Evolutionary conservation across 2,329 filamentous ascomycete species (phyloP), one percentile per base, ranked within the genome.

Genomic region (Fusarium armeniacum): DNA sequence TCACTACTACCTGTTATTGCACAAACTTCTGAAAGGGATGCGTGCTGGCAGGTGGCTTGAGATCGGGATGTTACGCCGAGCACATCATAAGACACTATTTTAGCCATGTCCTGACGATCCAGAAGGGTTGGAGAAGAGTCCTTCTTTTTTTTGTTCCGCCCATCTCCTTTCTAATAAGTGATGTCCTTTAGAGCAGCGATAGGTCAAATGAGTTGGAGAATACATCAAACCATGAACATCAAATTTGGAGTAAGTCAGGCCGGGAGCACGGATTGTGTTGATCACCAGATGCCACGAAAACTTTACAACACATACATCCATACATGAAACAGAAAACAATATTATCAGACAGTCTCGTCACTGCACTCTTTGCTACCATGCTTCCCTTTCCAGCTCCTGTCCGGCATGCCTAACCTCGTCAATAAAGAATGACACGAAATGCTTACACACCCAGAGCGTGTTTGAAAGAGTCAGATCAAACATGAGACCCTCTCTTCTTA

Each of bases 371-470:
- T 65, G 46, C 24, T 65, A 16, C 24, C n/a, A n/a, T 15, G 38
- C 20, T 69, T 66, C 60, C 66, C 16, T 62, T 62, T 52, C 57
- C 38, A 67, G 57, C 32, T 62, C 28, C 28, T 9, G 10, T 30
- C 50, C 26, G 26, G 52, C 32, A 33, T 32, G 44, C 46, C 61
- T 58, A n/a, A 44, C 50, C 60, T 47, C 32, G 47, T 49, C 47
- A 22, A 44, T n/a, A 28, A 32, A 30, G 10, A 30, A 8, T 26
- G 47, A 36, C 47, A 36, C 32, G 32, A 40, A n/a, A 46, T 46
- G 11, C 8, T 40, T 40, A 49, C 62, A 67, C 67, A 69, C 66
- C 67, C 66, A 67, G 67, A 69, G 56, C 62, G 67, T 68, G 65
- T 49, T 70, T 65, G 46, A 58, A 58, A 52, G 44, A 51, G 51